These are phyloP conservation scores for Apium graveolens DNA, from an alignment of 129 eudicot species.

Conservation along the genomic window DNA sequence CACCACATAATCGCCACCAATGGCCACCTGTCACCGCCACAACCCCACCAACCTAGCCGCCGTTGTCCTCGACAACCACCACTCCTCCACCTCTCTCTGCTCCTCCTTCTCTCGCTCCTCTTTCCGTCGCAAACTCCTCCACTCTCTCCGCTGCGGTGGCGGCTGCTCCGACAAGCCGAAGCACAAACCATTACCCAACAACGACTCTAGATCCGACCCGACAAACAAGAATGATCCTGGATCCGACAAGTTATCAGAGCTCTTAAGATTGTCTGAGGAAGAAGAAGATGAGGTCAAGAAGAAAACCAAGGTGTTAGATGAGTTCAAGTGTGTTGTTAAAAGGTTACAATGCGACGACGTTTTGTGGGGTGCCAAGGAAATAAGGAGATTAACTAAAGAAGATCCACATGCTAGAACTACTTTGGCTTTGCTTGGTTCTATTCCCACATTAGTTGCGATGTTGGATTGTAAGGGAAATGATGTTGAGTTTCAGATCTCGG, in stretches of 20 bases:
- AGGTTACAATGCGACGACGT: slow-evolving; percentile 42
- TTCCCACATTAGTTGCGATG: slow-evolving; percentile 71
- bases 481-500: slow-evolving; percentile 32
- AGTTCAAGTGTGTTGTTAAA: slow-evolving; percentile 53
- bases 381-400: slow-evolving; percentile 61
- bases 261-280: slow-evolving; percentile 42
- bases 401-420: slow-evolving; percentile 49
- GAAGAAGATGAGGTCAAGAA: slow-evolving; percentile 48
- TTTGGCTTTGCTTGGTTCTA: slow-evolving; percentile 64
- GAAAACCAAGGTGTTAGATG: slow-evolving; percentile 57
- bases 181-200: background rate
- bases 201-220: slow-evolving; percentile 24
- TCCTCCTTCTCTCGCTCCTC: slow-evolving; percentile 26
- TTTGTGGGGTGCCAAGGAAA: slow-evolving; percentile 51
- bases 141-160: slow-evolving; percentile 64
- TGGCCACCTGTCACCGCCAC: slow-evolving; percentile 38
- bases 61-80: slow-evolving; percentile 30
- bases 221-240: slow-evolving; percentile 8
- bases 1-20: background rate
- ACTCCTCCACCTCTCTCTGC: slow-evolving; percentile 29
- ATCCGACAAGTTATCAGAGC: slow-evolving; percentile 68
- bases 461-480: slow-evolving; percentile 32
- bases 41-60: slow-evolving; percentile 40
- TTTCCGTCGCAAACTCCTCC: slow-evolving; percentile 43
- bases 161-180: slow-evolving; percentile 12